Evolutionary conservation across 2,329 filamentous ascomycete species (phyloP).

Genomic region (Neopestalotiopsis sp.): DNA sequence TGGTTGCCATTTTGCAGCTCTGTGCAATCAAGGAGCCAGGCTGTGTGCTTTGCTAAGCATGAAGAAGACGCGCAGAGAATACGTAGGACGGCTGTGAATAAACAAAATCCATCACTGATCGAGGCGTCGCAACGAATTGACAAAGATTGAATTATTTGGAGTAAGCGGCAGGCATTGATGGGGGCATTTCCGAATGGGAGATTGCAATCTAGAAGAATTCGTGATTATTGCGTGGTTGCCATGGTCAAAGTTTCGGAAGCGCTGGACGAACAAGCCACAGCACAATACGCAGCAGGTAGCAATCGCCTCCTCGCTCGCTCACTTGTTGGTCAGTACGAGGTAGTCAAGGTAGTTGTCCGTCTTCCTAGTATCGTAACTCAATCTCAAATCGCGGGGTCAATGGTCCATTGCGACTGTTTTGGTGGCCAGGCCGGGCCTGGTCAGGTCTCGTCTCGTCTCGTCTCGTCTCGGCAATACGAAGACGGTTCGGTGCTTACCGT

Average conservation of each 20-base stretch:
- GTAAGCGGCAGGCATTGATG: background rate
- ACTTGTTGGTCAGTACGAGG: background rate
- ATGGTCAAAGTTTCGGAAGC: background rate
- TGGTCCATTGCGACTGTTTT: constrained; percentile 1
- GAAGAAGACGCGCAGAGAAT: background rate
- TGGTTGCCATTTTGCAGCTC: background rate
- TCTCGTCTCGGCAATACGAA: constrained; percentile 16
- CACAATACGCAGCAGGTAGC: background rate
- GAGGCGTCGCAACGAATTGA: background rate
- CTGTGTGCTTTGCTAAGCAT: constrained; percentile 7
- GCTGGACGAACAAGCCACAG: constrained; percentile 2
- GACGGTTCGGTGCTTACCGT: constrained; percentile 14
- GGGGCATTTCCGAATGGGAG: background rate
- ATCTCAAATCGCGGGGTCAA: background rate
- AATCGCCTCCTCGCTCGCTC: background rate
- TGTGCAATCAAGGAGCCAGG: background rate
- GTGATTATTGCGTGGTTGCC: background rate
- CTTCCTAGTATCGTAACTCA: no score
- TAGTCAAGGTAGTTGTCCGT: background rate
- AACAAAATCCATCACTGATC: background rate
- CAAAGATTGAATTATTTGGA: background rate
- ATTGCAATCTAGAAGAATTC: background rate
- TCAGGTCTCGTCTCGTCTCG: background rate
- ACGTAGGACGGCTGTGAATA: background rate
- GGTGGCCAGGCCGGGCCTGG: background rate